Base-by-base conservation (phyloP, 2,329 filamentous ascomycete genomes). In the Sclerotinia spermophila region DNA sequence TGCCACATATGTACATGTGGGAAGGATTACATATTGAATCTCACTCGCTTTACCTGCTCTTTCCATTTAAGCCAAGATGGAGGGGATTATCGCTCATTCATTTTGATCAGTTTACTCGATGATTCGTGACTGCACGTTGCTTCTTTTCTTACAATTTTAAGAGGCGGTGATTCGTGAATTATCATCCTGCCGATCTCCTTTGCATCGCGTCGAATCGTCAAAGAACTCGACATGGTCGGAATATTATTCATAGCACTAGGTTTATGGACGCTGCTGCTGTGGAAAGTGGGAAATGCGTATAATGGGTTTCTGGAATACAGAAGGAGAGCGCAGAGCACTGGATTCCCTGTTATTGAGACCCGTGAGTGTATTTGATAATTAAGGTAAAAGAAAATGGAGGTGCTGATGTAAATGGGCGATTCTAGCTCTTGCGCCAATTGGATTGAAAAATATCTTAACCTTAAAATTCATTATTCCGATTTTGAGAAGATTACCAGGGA, bases 401-500 rank as follows among this genome's bases (percentile, higher is more conserved):
- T 24, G 13, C 35, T 67, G 35, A 67, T 51, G 17, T 19, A 24
- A 7, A 66, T 24, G 33, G 13, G 24, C 30, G 15, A 3, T 15
- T 40, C 4, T 30, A 69, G 67, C 67, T 24, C 55, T 62, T 68
- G 67, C 56, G 5, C 67, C 71, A 10, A 71, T 74, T 56, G 73
- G 73, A 55, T 71, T 64, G 40, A 17, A 58, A 33, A 73, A 62
- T 35, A 67, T 73, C 0, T 24, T 74, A 10, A 11, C 68, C 0
- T 69, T 71, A 55, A 71, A 70, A 4, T 58, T 73, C 4, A 21
- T 73, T 5, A 66, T 71, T 5, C 71, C 72, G 13, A 24, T 75
- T 27, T 51, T 75, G 21, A 45, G 55, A 27, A 61, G 30, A 45
- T 60, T 74, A 5, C 70, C 74, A 13, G 42, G 61, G 35, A 62